phyloP scores from a whole-genome alignment of 257 asterid species.

The Capsicum chinense region DNA sequence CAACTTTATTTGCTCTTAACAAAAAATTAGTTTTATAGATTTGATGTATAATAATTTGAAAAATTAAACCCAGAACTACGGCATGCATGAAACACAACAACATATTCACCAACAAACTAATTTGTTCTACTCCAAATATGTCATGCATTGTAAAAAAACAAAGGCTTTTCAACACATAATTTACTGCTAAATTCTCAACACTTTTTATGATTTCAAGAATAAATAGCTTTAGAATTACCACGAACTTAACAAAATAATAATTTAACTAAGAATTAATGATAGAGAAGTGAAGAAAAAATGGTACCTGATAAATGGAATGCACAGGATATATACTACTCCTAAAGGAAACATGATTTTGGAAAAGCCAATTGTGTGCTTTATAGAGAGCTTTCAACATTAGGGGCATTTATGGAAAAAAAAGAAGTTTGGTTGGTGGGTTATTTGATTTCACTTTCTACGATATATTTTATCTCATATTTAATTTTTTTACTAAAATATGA shows the following conservation, averaged over 20 bases:
- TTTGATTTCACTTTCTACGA: too few relatives aligned
- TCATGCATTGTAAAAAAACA: not conserved
- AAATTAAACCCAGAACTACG: not conserved
- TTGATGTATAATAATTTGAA: not conserved
- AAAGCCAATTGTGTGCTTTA: not conserved
- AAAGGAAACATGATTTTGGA: not conserved
- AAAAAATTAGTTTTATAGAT: not conserved
- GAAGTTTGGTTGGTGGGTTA: too few relatives aligned
- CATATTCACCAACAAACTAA: not conserved
- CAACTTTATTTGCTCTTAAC: too few relatives aligned
- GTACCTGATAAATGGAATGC: constrained; percentile 17
- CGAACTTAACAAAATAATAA: not conserved
- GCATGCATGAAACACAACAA: not conserved
- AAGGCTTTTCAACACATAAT: not conserved
- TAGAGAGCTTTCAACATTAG: not conserved
- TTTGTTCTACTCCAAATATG: not conserved
- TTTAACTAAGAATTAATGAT: not conserved
- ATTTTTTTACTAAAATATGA: too few relatives aligned
- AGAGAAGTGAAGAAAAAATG: not conserved
- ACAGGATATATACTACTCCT: not conserved
- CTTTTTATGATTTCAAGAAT: not conserved
- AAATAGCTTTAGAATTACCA: not conserved
- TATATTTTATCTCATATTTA: too few relatives aligned
- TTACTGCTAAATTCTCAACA: not conserved
- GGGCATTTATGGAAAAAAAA: not conserved